These are phyloP conservation scores for Hericium coralloides DNA, from an alignment of 768 basidiomycete species.

Conservation along the genomic window DNA sequence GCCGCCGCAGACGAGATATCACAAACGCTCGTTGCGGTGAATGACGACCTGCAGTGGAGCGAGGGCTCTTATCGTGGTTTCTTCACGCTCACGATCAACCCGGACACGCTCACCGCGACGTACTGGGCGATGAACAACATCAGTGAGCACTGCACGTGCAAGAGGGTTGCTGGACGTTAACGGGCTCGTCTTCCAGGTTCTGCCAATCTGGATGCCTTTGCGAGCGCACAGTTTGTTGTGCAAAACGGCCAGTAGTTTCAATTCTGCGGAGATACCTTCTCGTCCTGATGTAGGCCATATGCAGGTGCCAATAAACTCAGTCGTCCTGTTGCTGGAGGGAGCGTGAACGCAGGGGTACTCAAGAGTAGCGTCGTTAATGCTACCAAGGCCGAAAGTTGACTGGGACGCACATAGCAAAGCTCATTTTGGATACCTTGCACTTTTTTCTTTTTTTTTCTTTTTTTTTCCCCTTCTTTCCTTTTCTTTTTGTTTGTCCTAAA, in stretches of 20 bases:
- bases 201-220: conserved; percentile 37
- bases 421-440: too few species aligned
- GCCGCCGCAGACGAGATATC: conserved; percentile 31
- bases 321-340: conserved; percentile 41
- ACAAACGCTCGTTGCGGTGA: conserved; percentile 27
- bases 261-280: not conserved
- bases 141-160: conserved; percentile 23
- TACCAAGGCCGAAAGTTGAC: too few species aligned
- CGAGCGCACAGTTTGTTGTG: conserved; percentile 34
- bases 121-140: conserved; percentile 46
- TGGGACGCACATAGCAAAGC: too few species aligned
- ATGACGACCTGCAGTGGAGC: conserved; percentile 49
- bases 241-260: conserved; percentile 15
- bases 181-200: conserved; percentile 20
- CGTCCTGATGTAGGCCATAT: conserved; percentile 2
- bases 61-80: conserved; percentile 53
- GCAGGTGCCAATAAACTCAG: conserved; percentile 35
- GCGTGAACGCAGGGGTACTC: conserved; percentile 35
- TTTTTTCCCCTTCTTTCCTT: too few species aligned
- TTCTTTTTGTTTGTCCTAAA: too few species aligned
- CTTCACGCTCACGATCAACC: conserved; percentile 42
- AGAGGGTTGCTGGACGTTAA: not conserved
- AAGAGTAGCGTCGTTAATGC: conserved; percentile 18
- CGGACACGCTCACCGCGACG: conserved; percentile 37
- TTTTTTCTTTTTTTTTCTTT: too few species aligned